Evolutionary conservation across 192 early-diverging fungal genomes (phyloP).

Genomic region (Linnemannia zychae): DNA sequence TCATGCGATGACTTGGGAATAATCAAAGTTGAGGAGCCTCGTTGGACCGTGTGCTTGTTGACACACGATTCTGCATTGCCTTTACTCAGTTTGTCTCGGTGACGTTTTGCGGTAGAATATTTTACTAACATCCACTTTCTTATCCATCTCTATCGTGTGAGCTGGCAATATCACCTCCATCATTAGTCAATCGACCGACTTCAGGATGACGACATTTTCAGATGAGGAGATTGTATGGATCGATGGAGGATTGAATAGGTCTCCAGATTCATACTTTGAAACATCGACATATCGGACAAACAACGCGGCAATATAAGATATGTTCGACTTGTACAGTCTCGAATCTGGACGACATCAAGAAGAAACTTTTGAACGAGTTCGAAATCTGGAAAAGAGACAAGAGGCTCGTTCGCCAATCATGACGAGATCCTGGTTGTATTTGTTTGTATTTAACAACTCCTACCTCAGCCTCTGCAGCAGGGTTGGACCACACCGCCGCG

Average conservation of each 20-base stretch:
- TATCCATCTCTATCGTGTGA: neutral
- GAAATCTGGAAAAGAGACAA: neutral
- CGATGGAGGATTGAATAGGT: neutral
- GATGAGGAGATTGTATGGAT: constrained; percentile 2
- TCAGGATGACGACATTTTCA: neutral
- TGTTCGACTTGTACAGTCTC: neutral
- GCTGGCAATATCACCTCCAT: constrained; percentile 8
- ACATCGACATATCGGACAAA: neutral
- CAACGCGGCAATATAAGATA: neutral
- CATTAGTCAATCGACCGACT: neutral
- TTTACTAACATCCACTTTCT: neutral
- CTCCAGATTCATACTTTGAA: neutral
- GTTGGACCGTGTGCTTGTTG: constrained; percentile 24
- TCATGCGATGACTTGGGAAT: constrained; percentile 16
- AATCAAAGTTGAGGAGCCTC: constrained; percentile 20
- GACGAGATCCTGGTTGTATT: too few species aligned
- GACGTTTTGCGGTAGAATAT: neutral
- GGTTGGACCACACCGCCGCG: too few species aligned
- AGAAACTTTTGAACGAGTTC: neutral
- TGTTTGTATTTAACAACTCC: too few species aligned
- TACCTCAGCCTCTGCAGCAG: too few species aligned
- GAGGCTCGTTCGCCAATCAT: too few species aligned
- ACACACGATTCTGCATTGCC: constrained; percentile 15
- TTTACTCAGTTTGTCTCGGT: neutral
- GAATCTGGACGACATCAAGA: neutral